Conservation (phyloP, 2,329 filamentous ascomycete species). For the Talaromyces sp. region DNA sequence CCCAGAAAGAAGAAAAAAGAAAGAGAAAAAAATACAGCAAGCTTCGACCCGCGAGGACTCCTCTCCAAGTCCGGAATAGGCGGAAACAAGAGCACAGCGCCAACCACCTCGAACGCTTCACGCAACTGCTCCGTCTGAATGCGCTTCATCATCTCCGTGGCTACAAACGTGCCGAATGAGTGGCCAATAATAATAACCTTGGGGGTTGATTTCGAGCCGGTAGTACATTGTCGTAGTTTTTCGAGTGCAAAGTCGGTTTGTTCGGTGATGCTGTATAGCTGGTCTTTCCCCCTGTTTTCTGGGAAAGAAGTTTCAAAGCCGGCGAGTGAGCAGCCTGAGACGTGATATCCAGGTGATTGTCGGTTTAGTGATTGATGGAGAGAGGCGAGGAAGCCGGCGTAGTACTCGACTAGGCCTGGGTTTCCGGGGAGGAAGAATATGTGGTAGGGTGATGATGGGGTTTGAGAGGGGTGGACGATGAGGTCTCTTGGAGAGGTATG, state of each 20-base stretch:
- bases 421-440: slow-evolving; percentile 13
- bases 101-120: slow-evolving; percentile 4
- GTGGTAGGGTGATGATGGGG: slow-evolving; percentile 4
- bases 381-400: slow-evolving; percentile 2
- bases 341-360: not conserved
- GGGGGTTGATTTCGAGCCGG: not conserved
- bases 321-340: slow-evolving; percentile 6
- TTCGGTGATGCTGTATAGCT: slow-evolving; percentile 4
- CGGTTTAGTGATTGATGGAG: slow-evolving; percentile 5
- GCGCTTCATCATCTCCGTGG: slow-evolving; percentile 9
- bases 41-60: slow-evolving; percentile 6
- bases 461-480: not conserved
- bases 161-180: slow-evolving; percentile 10
- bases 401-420: slow-evolving; percentile 11
- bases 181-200: slow-evolving; percentile 11
- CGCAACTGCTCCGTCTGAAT: not conserved
- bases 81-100: slow-evolving; percentile 9
- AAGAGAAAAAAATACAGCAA: slow-evolving; percentile 1
- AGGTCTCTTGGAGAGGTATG: not conserved
- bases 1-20: not conserved
- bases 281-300: not conserved
- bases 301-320: not conserved
- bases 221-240: not conserved
- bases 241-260: slow-evolving; percentile 3
- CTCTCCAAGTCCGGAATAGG: slow-evolving; percentile 10